Base-by-base conservation (phyloP, 2,329 filamentous ascomycete species). In the Rasamsonia emersonii region DNA sequence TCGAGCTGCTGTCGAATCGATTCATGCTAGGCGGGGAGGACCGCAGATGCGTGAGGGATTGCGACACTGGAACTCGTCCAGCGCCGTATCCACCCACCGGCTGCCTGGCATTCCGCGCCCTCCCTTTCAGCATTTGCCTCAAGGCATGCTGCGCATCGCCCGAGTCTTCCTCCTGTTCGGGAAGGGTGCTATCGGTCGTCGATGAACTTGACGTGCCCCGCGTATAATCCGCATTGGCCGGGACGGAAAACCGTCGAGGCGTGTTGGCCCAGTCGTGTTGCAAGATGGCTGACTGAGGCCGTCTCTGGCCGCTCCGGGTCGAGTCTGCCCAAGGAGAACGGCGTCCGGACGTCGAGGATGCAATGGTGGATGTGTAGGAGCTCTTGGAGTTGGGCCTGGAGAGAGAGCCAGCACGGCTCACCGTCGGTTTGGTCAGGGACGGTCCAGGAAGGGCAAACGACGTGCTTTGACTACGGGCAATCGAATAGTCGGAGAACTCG, bases 61-160 rank as follows among this genome's bases (percentile, higher is more conserved):
- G 52, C 13, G 54, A 52, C 5, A 52, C 44, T 15, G 51, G 50
- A 18, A 46, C 49, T 24, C 46, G 42, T 18, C 41, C 53, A 35
- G 40, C 42, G 26, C 40, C 49, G 45, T 52, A 56, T 26, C 49
- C 42, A 21, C 52, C 44, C 3, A 45, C 46, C 4, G 53, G 45
- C 5, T 50, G 49, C 21, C 48, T 36, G 5, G 46, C 34, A 10
- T 46, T 45, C 9, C 51, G 43, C 18, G 48, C 45, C 25, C 51
- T 51, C 7, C 50, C 53, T 36, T 58, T 56, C 11, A 67, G 51
- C 3, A 68, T 58, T 36, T 67, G 59, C 20, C 64, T 60, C 18
- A 68, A 49, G 5, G 64, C 65, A 43, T 65, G 58, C 38, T 66
- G 62, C 13, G 65, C 65, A 48, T 67, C 56, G 2, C 57, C 58